Evolutionary conservation across 345 rosid genomes (phyloP).

Genomic region (Sisymbrium irio): DNA sequence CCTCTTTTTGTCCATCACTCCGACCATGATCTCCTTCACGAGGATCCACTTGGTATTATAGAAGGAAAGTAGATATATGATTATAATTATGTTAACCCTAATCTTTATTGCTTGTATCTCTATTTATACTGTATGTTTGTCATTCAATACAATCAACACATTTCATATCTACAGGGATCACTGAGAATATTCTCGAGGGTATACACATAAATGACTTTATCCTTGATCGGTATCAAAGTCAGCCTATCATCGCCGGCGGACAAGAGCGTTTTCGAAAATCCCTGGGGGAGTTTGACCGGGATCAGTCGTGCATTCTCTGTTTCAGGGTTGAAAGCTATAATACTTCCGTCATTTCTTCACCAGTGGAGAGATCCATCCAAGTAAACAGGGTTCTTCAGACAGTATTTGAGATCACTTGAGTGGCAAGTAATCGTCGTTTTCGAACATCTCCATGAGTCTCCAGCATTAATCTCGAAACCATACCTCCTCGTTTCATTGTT

Average conservation of each 20-base stretch:
- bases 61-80: too few relatives aligned
- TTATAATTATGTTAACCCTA: too few relatives aligned
- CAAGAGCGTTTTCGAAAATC: not conserved
- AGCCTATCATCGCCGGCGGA: not conserved
- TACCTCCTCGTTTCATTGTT: not conserved
- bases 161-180: too few relatives aligned
- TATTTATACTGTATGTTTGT: too few relatives aligned
- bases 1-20: not conserved
- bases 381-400: constrained; percentile 8
- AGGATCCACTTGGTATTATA: not conserved
- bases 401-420: not conserved
- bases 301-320: constrained; percentile 5
- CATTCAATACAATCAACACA: too few relatives aligned
- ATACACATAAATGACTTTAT: not conserved
- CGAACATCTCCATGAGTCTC: not conserved
- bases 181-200: not conserved
- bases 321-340: constrained; percentile 4
- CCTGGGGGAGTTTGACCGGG: not conserved
- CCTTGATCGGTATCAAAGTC: not conserved
- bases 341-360: constrained; percentile 7
- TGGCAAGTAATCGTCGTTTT: not conserved
- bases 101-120: too few relatives aligned
- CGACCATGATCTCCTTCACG: not conserved
- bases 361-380: constrained; percentile 11
- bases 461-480: not conserved